Conservation (phyloP, 352 stramenopile species). For the Phytophthora uliginosa region DNA sequence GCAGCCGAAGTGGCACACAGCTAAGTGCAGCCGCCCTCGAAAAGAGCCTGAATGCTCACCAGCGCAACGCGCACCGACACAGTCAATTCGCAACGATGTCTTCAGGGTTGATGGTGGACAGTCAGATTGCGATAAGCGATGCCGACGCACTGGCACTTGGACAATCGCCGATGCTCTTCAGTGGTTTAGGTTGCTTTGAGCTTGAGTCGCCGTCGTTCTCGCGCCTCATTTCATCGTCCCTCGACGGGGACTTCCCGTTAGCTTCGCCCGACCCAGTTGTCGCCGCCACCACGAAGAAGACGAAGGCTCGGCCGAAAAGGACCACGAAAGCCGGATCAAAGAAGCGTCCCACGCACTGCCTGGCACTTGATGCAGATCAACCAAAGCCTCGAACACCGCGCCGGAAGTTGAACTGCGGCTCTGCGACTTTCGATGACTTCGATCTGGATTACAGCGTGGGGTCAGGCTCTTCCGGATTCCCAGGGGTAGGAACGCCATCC, state of each 20-base stretch:
- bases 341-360: constrained; percentile 67
- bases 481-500: constrained; percentile 75
- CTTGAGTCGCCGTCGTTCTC: constrained; percentile 79
- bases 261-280: constrained; percentile 19
- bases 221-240: constrained; percentile 47
- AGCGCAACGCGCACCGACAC: constrained; percentile 40
- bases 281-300: constrained; percentile 29
- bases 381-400: constrained; percentile 75
- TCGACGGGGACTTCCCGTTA: constrained; percentile 30
- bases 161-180: constrained; percentile 63
- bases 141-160: constrained; percentile 27
- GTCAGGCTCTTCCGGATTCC: constrained; percentile 35
- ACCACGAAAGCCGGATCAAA: constrained; percentile 41
- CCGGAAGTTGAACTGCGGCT: constrained; percentile 69
- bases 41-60: constrained; percentile 46
- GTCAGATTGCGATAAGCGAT: constrained; percentile 41
- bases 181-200: constrained; percentile 72
- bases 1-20: constrained; percentile 15
- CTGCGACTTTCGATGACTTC: constrained; percentile 69
- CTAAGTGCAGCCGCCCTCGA: constrained; percentile 35
- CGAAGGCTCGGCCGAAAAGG: constrained; percentile 53
- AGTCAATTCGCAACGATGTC: constrained; percentile 43
- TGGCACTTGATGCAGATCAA: constrained; percentile 65
- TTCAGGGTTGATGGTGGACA: constrained; percentile 39
- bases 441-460: constrained; percentile 42